These are phyloP conservation scores for Schwanniomyces occidentalis DNA, from an alignment of 805 yeast species.

Conservation along the genomic window DNA sequence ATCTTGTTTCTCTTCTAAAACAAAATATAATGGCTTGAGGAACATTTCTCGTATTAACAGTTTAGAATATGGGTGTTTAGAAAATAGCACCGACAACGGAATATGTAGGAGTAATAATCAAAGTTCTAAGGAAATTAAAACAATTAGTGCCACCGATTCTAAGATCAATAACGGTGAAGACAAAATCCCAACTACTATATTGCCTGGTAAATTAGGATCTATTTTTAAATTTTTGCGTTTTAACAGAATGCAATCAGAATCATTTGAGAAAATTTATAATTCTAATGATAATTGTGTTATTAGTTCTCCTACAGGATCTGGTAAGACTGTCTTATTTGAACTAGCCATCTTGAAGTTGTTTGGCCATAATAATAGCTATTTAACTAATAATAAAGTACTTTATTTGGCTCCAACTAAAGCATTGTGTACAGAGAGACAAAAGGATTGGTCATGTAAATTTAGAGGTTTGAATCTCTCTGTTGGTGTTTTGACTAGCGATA, in stretches of 20 bases:
- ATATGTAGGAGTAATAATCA: too few relatives aligned
- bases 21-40: too few relatives aligned
- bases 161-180: too few relatives aligned
- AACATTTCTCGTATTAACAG: too few relatives aligned
- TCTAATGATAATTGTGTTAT: slow-evolving; percentile 43
- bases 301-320: slow-evolving; percentile 61
- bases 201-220: slow-evolving; percentile 39
- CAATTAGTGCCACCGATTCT: too few relatives aligned
- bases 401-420: slow-evolving; percentile 66
- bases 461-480: too few relatives aligned
- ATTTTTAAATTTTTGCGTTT: slow-evolving; percentile 37
- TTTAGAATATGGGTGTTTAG: too few relatives aligned
- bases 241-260: slow-evolving; percentile 52
- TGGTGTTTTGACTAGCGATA: too few relatives aligned
- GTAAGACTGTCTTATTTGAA: slow-evolving; percentile 57
- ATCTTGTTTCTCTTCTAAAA: too few relatives aligned
- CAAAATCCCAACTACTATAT: background rate
- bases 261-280: slow-evolving; percentile 39
- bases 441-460: slow-evolving; percentile 51
- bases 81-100: too few relatives aligned
- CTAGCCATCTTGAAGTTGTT: slow-evolving; percentile 42
- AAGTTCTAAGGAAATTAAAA: too few relatives aligned
- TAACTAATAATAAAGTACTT: slow-evolving; percentile 30
- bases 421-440: slow-evolving; percentile 50
- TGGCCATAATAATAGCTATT: slow-evolving; percentile 18